Base-by-base conservation (phyloP, 495 filamentous ascomycete genomes). In the Margaritispora aquatica region DNA sequence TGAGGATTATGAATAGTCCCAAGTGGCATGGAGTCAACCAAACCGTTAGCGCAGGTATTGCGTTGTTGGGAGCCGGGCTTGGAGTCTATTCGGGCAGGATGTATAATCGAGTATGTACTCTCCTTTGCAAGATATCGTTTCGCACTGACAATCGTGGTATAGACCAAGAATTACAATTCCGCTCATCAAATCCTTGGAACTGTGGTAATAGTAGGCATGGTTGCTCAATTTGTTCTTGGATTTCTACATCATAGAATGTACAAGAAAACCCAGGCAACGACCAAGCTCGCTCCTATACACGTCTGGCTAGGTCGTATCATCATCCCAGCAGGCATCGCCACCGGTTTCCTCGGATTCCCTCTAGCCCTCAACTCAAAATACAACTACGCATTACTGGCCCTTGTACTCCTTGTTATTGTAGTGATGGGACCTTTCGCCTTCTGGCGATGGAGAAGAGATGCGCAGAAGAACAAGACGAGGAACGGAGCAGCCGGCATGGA, bases 171-270 rank as follows among this genome's bases (percentile, higher is more conserved):
- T 23, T 78, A 77, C 69, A 73, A 73, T 52, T 77, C 76, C 10
- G 70, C 73, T 1, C 84, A 88, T 64, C 84, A 88, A 61, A 70
- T 85, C 54, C 63, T 87, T 52, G 84, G 84, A 47, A 65, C 84
- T 22, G 52, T 83, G 1, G 71, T 81, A 48, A 62, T 84, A 38
- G 53, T 77, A 26, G 63, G 74, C 19, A 68, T 82, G 58, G 59
- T 83, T 48, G 60, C 67, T 23, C 78, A 84, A 66, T 74, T 78
- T 46, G 59, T 63, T 7, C 71, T 84, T 51, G 79, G 77, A 21
- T 71, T 77, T 58, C 57, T 72, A 31, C 73, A 83, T 62, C 77
- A 82, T 58, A 71, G 72, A 27, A 65, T 75, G 49, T 83, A 73
- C 70, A 76, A 73, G 50, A 61, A 71, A 49, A 73, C 71, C 13